Base-by-base conservation (phyloP, 2,329 filamentous ascomycete species). In the Ceratocystis harringtonii region DNA sequence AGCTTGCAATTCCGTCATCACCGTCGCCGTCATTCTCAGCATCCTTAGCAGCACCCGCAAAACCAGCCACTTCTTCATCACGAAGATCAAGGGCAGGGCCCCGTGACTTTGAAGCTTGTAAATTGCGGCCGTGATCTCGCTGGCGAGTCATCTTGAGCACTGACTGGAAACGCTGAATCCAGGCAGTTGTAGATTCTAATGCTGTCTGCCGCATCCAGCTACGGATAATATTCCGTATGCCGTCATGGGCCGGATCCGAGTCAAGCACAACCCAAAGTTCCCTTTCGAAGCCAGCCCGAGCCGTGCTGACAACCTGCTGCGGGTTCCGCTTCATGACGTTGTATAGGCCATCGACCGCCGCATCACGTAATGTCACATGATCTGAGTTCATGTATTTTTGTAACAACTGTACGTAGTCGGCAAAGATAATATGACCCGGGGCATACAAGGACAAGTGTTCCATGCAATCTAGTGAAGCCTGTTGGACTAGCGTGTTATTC, bases 31-130 rank as follows among this genome's bases (percentile, higher is more conserved):
- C 28, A 25, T 55, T 15, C 17, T 65, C 63, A 12, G 66, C 32
- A 41, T 67, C 63, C 25, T 41, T 60, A 22, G 48, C 66, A 1
- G 88, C 85, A n/a, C 86, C 84, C 41, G 92, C 92, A 72, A 99
- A 97, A 0, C 94, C 94, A 63, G 94, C 94, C 44, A 96, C 92
- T 74, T 99, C 95, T 73, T 99, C 94, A 72, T 99, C 94, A 68
- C 92, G 88, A 0, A 97, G 76, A 70, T 99, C 94, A 32, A 67
- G 62, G 6, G 61, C 45, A n/a, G 89, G 81, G 12, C 82, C 78
- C 79, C 5, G 68, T 70, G 78, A 70, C 44, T 62, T 65, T 12
- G 52, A 30, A 32, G 22, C 22, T 32, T 17, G 15, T 4, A 32
- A 12, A 44, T 58, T 25, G 72, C 19, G 48, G 32, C 62, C 62